These are phyloP conservation scores for Aspergillus brasiliensis DNA, from an alignment of 2,329 filamentous ascomycete genomes.

Conservation along the genomic window DNA sequence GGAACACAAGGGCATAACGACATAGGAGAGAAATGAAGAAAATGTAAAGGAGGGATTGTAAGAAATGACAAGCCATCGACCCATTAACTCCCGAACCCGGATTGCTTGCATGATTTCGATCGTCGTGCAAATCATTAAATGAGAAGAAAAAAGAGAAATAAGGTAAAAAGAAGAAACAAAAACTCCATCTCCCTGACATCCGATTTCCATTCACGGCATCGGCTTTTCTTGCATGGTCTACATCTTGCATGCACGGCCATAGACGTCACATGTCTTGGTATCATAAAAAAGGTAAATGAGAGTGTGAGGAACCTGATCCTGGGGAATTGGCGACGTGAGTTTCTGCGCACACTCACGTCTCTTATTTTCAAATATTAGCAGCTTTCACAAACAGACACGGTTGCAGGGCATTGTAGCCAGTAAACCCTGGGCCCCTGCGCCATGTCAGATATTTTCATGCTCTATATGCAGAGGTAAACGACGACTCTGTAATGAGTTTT, in stretches of 20 bases:
- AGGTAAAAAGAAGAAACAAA: conserved; percentile 12
- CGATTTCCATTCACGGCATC: conserved; percentile 15
- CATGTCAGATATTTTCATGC: neutral
- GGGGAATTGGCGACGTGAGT: neutral
- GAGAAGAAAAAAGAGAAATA: conserved; percentile 13
- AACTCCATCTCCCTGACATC: conserved; percentile 21
- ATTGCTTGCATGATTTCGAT: conserved; percentile 16
- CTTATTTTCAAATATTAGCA: neutral
- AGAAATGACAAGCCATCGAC: conserved; percentile 10
- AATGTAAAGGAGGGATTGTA: neutral
- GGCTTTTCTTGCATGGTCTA: conserved; percentile 14
- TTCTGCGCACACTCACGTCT: neutral
- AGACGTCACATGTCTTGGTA: conserved; percentile 1
- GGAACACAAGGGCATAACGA: neutral
- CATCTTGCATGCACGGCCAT: conserved; percentile 19
- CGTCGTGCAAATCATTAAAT: conserved; percentile 21
- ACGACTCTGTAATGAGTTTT: neutral
- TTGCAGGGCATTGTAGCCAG: neutral
- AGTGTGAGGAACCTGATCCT: neutral
- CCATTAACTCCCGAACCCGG: conserved; percentile 18
- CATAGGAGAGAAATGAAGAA: neutral
- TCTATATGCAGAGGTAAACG: neutral
- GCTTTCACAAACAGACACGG: neutral
- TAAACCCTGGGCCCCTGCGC: neutral
- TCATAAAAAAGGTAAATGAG: neutral